A percentile compares a stretch with the other conserved stretches of the same genome.
Conservation (phyloP, 352 stramenopile species). For the Lagenidium sp. region DNA sequence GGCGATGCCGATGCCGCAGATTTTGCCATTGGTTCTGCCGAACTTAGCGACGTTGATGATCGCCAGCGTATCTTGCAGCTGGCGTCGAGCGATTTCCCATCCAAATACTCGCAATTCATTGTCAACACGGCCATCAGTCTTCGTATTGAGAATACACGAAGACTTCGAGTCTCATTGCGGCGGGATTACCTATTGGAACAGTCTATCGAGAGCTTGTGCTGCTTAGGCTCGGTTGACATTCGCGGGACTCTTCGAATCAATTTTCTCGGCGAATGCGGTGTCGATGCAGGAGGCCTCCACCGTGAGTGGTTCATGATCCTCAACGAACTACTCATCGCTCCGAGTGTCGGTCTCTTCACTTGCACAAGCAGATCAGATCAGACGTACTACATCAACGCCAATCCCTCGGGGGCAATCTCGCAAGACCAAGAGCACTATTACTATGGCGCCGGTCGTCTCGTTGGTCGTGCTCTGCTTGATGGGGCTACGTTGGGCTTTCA, state of each 20-base stretch:
- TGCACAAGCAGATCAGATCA: constrained; percentile 11
- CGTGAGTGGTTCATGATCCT: constrained; percentile 20
- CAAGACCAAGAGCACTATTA: constrained; percentile 6
- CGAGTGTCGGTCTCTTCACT: constrained; percentile 2
- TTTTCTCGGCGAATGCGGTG: constrained; percentile 27
- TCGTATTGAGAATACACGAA: too few species aligned
- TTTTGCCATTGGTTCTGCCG: too few species aligned
- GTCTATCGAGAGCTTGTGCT: too few species aligned
- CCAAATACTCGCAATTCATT: background rate
- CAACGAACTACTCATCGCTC: constrained; percentile 3
- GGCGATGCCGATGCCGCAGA: too few species aligned
- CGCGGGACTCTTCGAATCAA: constrained; percentile 13
- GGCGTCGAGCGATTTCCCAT: constrained; percentile 1
- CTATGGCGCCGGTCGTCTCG: constrained; percentile 5
- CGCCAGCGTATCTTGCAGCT: too few species aligned
- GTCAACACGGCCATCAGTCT: background rate
- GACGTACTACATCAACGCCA: constrained; percentile 8
- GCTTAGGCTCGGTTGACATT: background rate
- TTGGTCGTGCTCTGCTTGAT: constrained; percentile 28
- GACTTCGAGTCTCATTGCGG: too few species aligned
- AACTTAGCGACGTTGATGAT: too few species aligned
- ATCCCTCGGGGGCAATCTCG: background rate
- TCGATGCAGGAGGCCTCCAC: constrained; percentile 32
- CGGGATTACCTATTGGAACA: too few species aligned
- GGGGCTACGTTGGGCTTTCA: constrained; percentile 77